A percentile compares a stretch with the other conserved stretches of the same genome.
phyloP scores from a whole-genome alignment of 306 rosid genomes.

The Cucurbita ficifolia region DNA sequence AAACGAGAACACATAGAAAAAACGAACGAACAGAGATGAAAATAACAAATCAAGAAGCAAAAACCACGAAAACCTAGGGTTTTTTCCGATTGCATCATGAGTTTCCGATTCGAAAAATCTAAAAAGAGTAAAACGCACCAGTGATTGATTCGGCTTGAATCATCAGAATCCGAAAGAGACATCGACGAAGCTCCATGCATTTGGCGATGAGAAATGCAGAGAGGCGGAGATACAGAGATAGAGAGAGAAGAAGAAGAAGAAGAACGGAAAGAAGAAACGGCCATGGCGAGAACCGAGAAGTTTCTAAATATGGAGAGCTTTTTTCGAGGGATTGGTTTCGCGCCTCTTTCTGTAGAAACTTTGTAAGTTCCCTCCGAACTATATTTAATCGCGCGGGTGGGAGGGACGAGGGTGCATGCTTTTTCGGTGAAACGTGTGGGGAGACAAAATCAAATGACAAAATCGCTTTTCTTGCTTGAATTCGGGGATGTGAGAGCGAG shows the following conservation, averaged over 20 bases:
- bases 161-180: background rate
- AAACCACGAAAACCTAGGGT: background rate
- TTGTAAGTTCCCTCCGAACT: background rate
- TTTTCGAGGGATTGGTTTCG: background rate
- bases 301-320: background rate
- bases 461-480: background rate
- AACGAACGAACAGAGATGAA: background rate
- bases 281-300: background rate
- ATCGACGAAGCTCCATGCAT: background rate
- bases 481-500: background rate
- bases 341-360: background rate
- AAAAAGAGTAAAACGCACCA: background rate
- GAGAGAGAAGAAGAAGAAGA: background rate
- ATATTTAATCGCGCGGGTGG: background rate
- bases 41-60: background rate
- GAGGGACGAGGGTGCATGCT: background rate
- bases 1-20: background rate
- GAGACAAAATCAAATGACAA: background rate
- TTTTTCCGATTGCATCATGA: background rate
- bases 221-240: background rate
- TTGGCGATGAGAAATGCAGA: background rate
- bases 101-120: background rate
- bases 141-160: background rate
- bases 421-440: conserved; percentile 1
- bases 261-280: background rate